Conservation (phyloP, 371 early-diverging fungal species). For the Mycotypha africana region DNA sequence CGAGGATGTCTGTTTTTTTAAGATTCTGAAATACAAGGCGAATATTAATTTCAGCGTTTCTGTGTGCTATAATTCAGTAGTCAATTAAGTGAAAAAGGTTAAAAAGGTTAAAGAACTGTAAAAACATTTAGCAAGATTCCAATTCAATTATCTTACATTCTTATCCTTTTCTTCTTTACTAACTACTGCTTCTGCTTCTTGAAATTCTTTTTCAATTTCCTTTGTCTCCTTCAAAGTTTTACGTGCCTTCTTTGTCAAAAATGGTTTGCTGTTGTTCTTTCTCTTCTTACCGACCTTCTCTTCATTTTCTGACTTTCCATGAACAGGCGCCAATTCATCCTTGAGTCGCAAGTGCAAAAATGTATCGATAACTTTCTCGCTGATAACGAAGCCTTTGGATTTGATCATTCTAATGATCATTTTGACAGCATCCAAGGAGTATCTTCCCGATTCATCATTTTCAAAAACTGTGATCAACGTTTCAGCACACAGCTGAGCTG, state of each 20-base stretch:
- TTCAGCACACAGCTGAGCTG: slow-evolving; percentile 69
- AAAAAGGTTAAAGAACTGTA: slow-evolving; percentile 14
- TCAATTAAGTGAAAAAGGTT: too few species aligned
- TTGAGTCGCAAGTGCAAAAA: slow-evolving; percentile 76
- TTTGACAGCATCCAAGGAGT: slow-evolving; percentile 79
- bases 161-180: slow-evolving; percentile 70
- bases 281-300: slow-evolving; percentile 38
- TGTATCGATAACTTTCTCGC: slow-evolving; percentile 61
- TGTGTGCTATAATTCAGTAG: slow-evolving; percentile 66
- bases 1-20: slow-evolving; percentile 78
- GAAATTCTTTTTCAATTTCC: slow-evolving; percentile 73
- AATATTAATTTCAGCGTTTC: slow-evolving; percentile 92
- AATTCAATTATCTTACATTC: slow-evolving; percentile 45
- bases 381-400: slow-evolving; percentile 68
- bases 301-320: slow-evolving; percentile 35
- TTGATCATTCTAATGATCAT: slow-evolving; percentile 83
- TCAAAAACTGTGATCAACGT: slow-evolving; percentile 72
- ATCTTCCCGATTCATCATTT: slow-evolving; percentile 81
- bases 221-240: slow-evolving; percentile 70
- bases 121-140: too few species aligned
- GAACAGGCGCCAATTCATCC: slow-evolving; percentile 61
- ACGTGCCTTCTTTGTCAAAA: slow-evolving; percentile 68
- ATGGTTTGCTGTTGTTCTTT: slow-evolving; percentile 53
- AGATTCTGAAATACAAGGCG: slow-evolving; percentile 87
- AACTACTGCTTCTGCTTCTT: slow-evolving; percentile 79